Percentiles rank a stretch among this genome's conserved stretches.
Evolutionary conservation across 2,329 filamentous ascomycete species (phyloP).

Genomic region (Fusarium odoratissimum): DNA sequence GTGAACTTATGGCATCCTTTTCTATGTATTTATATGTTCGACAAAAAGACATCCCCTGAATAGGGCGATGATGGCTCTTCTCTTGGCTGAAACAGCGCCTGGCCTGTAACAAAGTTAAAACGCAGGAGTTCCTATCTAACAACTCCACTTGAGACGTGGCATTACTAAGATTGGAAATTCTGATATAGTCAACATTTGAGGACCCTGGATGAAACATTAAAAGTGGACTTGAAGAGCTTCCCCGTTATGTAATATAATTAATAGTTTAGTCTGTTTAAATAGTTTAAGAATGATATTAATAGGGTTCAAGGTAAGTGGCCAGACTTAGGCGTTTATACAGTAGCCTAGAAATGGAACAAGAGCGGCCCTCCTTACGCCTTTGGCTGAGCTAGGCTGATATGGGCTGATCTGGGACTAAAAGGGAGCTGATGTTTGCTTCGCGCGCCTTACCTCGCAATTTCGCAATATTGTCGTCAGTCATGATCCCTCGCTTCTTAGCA

Average conservation of each 20-base stretch:
- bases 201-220: neutral
- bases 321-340: too few relatives aligned
- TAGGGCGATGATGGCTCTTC: neutral
- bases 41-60: neutral
- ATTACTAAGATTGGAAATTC: neutral
- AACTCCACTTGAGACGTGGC: neutral
- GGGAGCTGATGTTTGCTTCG: neutral
- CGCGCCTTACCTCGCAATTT: neutral
- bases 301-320: too few relatives aligned
- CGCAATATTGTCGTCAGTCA: conserved; percentile 20
- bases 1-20: neutral
- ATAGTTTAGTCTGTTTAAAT: neutral
- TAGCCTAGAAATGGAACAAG: neutral
- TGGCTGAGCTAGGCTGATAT: neutral
- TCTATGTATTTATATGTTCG: neutral
- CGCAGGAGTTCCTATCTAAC: neutral
- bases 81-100: neutral
- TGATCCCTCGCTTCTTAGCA: neutral
- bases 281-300: neutral
- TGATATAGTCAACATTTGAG: neutral
- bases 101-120: neutral
- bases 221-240: neutral
- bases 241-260: neutral
- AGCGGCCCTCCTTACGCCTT: fast-evolving
- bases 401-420: fast-evolving